Conservation (phyloP, 345 rosid genomes). For the Eucalyptus tenuipes region DNA sequence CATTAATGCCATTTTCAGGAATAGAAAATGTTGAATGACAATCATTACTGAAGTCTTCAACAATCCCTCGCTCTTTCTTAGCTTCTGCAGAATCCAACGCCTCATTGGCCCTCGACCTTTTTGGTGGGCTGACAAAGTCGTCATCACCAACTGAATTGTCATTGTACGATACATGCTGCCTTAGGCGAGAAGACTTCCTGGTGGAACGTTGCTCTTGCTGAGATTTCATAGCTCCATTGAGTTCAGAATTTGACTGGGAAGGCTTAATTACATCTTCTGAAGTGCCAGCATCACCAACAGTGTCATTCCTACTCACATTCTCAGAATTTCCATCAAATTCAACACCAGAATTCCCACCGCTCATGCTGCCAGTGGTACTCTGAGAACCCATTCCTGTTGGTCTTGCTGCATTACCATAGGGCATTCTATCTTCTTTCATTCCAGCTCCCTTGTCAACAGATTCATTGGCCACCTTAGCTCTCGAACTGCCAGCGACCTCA, state of each 20-base stretch:
- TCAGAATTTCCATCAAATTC: constrained; percentile 25
- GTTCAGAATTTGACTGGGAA: constrained; percentile 1
- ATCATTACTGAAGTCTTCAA: not conserved
- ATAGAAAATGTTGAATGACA: not conserved
- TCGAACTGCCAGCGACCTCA: constrained; percentile 6
- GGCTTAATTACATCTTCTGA: constrained; percentile 6
- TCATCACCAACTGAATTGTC: constrained; percentile 14
- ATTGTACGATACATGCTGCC: constrained; percentile 16
- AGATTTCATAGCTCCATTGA: not conserved
- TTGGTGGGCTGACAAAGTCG: constrained; percentile 15
- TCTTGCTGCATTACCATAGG: constrained; percentile 5
- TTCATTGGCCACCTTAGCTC: constrained; percentile 17
- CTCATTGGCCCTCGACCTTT: constrained; percentile 14
- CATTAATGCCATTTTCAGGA: not conserved
- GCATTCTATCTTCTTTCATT: constrained; percentile 4
- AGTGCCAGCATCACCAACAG: constrained; percentile 1
- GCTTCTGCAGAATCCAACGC: not conserved
- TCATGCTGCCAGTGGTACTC: constrained; percentile 14
- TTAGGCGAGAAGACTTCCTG: constrained; percentile 43
- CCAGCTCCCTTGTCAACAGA: not conserved
- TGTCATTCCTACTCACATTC: constrained; percentile 8
- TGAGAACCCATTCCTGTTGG: constrained; percentile 1
- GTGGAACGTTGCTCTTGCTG: not conserved
- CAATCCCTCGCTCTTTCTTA: not conserved
- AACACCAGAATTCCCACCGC: constrained; percentile 14